Base-by-base conservation (phyloP, 2,329 filamentous ascomycete genomes). In the Helotiales sp. region DNA sequence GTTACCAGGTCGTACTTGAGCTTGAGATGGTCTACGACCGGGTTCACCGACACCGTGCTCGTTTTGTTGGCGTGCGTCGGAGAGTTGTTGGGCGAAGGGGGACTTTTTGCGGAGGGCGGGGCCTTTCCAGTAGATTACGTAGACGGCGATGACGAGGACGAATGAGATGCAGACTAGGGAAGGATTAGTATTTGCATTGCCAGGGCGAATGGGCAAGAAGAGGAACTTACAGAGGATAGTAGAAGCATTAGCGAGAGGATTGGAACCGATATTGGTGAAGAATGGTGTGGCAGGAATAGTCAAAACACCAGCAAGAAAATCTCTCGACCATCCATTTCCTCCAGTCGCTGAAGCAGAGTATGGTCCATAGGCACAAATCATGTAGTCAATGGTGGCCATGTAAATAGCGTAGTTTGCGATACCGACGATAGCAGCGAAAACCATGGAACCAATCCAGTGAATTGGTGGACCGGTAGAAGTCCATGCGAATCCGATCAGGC, bases 301-400 rank as follows among this genome's bases (percentile, higher is more conserved):
- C 1, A 90, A 81, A 8, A 90, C 78, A 71, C 89, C 88, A 1
- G 88, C 89, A 0, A 91, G 75, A 72, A 91, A 86, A 68, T 91
- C 88, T 63, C 89, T 81, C 2, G 87, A 81, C 74, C 88, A 90
- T 1, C 88, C 89, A 62, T 91, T 91, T 19, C 88, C 88, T 38
- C 88, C 89, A 0, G 88, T 91, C 0, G 89, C 89, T 0, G 87
- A 90, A 1, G 88, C 88, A 2, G 87, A 84, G 70, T 90, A 91
- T 0, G 84, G 83, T 0, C 88, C 89, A 66, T 91, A 90, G 0
- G 87, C 85, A 57, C 85, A 86, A 33, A 90, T 83, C 82, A 90
- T 90, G 74, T 91, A 91, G 71, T 91, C 86, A 62, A 90, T 88
- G 1, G 87, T 89, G 1, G 87, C 85, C 84, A 89, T 89, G 74